Evolutionary conservation across 352 stramenopile species (phyloP).

Genomic region (Phytophthora tubulina): DNA sequence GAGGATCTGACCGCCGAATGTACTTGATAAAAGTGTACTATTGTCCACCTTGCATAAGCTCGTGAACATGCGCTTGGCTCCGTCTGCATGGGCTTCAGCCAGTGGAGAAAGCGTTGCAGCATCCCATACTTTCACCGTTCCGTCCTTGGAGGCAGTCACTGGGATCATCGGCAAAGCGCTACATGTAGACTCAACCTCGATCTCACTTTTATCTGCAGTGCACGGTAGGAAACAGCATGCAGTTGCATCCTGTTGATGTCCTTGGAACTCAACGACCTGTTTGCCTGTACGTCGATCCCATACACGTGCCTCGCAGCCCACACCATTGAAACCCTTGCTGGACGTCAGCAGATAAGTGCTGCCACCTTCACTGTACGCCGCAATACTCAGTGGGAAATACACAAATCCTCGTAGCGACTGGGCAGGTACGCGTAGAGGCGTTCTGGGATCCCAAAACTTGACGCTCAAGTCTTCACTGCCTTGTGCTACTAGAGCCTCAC

Average conservation of each 20-base stretch:
- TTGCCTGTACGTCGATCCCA: slow-evolving; percentile 82
- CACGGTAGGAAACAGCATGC: slow-evolving; percentile 72
- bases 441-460: slow-evolving; percentile 82
- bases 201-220: slow-evolving; percentile 12
- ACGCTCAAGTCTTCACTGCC: slow-evolving; percentile 86
- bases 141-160: slow-evolving; percentile 84
- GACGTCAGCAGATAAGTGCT: slow-evolving; percentile 78
- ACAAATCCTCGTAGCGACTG: slow-evolving; percentile 78
- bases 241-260: slow-evolving; percentile 82
- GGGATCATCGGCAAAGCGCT: slow-evolving; percentile 36
- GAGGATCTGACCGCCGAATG: slow-evolving; percentile 60
- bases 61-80: slow-evolving; percentile 69
- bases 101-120: slow-evolving; percentile 32
- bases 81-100: slow-evolving; percentile 58
- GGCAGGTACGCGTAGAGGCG: slow-evolving; percentile 51
- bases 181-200: slow-evolving; percentile 10
- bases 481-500: slow-evolving; percentile 69
- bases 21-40: slow-evolving; percentile 60
- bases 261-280: slow-evolving; percentile 64
- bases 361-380: slow-evolving; percentile 38
- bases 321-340: slow-evolving; percentile 88
- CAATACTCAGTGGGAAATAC: slow-evolving; percentile 83
- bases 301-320: slow-evolving; percentile 78
- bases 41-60: slow-evolving; percentile 52
- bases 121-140: slow-evolving; percentile 82